Percentiles rank a stretch among this genome's conserved stretches.
Conservation (phyloP, 2,329 filamentous ascomycete genomes). For the Zalaria obscura region DNA sequence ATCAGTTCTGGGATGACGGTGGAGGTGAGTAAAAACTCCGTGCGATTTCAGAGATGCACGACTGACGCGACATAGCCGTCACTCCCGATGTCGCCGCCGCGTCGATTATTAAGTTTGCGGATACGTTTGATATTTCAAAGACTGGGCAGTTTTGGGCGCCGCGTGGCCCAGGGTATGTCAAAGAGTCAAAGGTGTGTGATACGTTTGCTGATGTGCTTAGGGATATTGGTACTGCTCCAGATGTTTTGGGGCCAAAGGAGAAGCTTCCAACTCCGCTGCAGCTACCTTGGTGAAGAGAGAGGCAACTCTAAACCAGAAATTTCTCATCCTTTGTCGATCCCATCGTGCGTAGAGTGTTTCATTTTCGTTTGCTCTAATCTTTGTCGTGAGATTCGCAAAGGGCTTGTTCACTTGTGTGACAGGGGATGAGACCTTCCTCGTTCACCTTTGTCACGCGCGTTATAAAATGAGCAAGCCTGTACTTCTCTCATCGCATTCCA, state of each 20-base stretch:
- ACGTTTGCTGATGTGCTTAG: slow-evolving; percentile 23
- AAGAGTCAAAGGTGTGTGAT: not conserved
- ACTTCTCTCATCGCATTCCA: not conserved
- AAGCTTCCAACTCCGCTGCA: slow-evolving; percentile 48
- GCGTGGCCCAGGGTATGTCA: slow-evolving; percentile 46
- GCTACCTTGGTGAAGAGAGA: slow-evolving; percentile 44
- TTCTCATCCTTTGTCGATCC: no score
- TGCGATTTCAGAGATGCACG: not conserved
- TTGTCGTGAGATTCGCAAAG: slow-evolving; percentile 1
- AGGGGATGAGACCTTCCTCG: not conserved
- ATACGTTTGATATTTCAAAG: slow-evolving; percentile 46
- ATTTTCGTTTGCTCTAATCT: not conserved
- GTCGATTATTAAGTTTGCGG: slow-evolving; percentile 47
- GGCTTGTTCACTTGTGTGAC: not conserved
- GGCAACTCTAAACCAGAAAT: not conserved
- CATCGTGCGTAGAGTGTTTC: no score
- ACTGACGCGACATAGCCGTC: slow-evolving; percentile 32
- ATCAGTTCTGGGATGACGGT: slow-evolving; percentile 58
- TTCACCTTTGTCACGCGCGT: not conserved
- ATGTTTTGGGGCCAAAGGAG: slow-evolving; percentile 42
- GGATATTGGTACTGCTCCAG: slow-evolving; percentile 56
- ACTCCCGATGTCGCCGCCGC: slow-evolving; percentile 53
- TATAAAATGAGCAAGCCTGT: not conserved
- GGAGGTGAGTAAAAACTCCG: slow-evolving; percentile 32
- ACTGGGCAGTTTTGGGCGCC: slow-evolving; percentile 63